Percentiles rank a stretch among this genome's conserved stretches.
Conservation (phyloP, 2,329 filamentous ascomycete species). For the Onygenales sp. region DNA sequence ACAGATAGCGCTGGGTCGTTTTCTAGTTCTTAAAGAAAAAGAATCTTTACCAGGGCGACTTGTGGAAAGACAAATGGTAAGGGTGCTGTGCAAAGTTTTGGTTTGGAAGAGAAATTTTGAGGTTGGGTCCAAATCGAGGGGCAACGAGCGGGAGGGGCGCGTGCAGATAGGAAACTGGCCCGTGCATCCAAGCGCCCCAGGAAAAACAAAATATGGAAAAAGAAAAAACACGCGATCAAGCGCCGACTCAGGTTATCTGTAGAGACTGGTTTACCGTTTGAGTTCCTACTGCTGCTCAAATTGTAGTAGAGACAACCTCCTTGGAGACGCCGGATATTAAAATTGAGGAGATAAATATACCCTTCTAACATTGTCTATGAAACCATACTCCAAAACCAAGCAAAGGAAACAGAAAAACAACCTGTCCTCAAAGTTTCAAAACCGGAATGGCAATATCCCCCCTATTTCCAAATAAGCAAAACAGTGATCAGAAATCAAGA, state of each 20-base stretch:
- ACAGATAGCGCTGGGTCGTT: background rate
- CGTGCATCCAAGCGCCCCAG: background rate
- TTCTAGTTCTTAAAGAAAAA: background rate
- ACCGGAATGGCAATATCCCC: too few species aligned
- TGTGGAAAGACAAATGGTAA: background rate
- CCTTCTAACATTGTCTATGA: background rate
- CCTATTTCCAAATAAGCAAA: too few species aligned
- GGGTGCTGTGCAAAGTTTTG: background rate
- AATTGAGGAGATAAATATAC: background rate
- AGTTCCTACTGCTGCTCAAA: too few species aligned
- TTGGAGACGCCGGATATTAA: background rate
- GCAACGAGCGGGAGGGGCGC: background rate
- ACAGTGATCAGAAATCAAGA: too few species aligned
- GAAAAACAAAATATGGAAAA: conserved; percentile 3
- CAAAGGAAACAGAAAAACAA: background rate
- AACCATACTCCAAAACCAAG: background rate
- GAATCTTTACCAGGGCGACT: too few species aligned
- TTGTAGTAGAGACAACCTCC: too few species aligned
- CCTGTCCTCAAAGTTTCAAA: too few species aligned
- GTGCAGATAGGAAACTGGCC: background rate
- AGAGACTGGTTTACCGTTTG: too few species aligned
- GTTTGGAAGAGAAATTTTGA: background rate
- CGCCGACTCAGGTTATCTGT: too few species aligned
- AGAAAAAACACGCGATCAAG: too few species aligned
- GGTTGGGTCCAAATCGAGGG: background rate